These are phyloP conservation scores for Vigna nakashimae DNA, from an alignment of 306 rosid genomes.

Conservation along the genomic window DNA sequence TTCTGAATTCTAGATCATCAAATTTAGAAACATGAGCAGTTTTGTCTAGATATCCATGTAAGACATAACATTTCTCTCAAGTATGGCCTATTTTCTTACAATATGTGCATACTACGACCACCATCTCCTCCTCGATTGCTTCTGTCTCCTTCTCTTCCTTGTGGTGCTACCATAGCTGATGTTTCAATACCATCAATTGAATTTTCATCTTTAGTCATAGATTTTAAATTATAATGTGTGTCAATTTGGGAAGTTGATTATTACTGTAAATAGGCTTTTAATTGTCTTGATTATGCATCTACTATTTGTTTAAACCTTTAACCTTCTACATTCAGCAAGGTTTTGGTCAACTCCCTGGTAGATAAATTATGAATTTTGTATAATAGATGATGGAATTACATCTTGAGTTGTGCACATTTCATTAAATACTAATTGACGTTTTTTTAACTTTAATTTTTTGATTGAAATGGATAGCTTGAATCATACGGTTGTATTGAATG, in stretches of 20 bases:
- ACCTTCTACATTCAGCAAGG: neutral
- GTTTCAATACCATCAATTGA: too few species aligned
- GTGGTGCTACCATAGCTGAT: too few species aligned
- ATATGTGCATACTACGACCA: too few species aligned
- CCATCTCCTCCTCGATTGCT: too few species aligned
- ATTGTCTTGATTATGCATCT: conserved; percentile 12
- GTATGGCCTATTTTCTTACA: too few species aligned
- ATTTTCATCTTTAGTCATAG: neutral
- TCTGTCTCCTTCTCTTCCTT: too few species aligned
- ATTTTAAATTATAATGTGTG: neutral
- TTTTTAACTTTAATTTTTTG: neutral
- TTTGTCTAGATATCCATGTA: too few species aligned
- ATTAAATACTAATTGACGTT: neutral
- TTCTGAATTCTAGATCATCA: too few species aligned
- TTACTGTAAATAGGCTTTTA: neutral
- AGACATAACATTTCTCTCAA: too few species aligned
- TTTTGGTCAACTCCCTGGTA: conserved; percentile 23
- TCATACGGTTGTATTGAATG: conserved; percentile 6
- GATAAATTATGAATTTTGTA: conserved; percentile 12
- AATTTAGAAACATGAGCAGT: too few species aligned
- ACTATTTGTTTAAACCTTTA: neutral
- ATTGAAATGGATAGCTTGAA: conserved; percentile 26
- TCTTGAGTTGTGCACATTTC: conserved; percentile 21
- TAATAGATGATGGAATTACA: conserved; percentile 16
- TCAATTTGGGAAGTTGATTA: neutral